These are phyloP conservation scores for Cystofilobasidium ferigula DNA, from an alignment of 768 basidiomycete species.

Conservation along the genomic window DNA sequence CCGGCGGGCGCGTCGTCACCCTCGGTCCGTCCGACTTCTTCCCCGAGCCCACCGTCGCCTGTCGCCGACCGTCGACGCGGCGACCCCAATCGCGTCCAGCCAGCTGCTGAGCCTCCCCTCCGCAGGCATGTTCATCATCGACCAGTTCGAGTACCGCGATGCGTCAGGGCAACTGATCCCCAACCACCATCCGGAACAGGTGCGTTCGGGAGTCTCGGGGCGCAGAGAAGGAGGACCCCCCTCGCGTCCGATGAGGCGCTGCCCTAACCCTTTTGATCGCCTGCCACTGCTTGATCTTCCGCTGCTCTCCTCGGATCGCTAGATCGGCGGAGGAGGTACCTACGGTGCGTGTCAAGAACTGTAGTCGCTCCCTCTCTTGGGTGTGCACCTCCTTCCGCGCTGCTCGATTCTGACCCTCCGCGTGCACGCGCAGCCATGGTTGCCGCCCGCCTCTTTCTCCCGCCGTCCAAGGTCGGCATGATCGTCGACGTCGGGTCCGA, in stretches of 20 bases:
- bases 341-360: slow-evolving; percentile 35
- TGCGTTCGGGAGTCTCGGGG: slow-evolving; percentile 31
- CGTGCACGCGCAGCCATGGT: slow-evolving; percentile 45
- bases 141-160: slow-evolving; percentile 58
- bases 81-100: too few relatives aligned
- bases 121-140: slow-evolving; percentile 76
- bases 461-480: slow-evolving; percentile 50
- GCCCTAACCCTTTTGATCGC: too few relatives aligned
- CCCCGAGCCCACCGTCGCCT: slow-evolving; percentile 1
- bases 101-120: too few relatives aligned
- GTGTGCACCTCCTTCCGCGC: slow-evolving; percentile 41
- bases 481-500: slow-evolving; percentile 70
- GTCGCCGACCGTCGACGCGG: too few relatives aligned
- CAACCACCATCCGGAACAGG: slow-evolving; percentile 46
- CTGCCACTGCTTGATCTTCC: too few relatives aligned
- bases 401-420: not conserved
- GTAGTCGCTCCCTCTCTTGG: not conserved
- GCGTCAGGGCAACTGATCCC: slow-evolving; percentile 47
- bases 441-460: slow-evolving; percentile 45
- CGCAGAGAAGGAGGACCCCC: too few relatives aligned
- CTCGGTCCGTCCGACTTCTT: not conserved
- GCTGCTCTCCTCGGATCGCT: too few relatives aligned
- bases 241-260: not conserved
- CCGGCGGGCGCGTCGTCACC: not conserved
- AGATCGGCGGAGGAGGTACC: slow-evolving; percentile 83